These are phyloP conservation scores for Allantophomopsis cytisporea DNA, from an alignment of 2,329 filamentous ascomycete genomes.

Conservation along the genomic window DNA sequence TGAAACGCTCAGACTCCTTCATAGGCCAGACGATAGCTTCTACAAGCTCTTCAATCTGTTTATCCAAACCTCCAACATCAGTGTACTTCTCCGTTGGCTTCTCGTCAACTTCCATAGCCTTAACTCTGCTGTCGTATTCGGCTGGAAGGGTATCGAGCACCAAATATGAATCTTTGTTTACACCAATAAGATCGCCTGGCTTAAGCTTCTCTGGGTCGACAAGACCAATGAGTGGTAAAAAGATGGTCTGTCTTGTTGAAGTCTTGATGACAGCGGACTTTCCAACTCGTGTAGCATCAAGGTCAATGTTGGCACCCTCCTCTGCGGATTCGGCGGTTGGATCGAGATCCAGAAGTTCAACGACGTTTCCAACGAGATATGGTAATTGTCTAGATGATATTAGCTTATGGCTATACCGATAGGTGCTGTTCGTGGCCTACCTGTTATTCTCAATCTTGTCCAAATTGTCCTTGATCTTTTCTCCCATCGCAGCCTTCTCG, in stretches of 20 bases:
- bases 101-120: slow-evolving; percentile 99
- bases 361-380: slow-evolving; percentile 96
- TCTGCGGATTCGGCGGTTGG: slow-evolving; percentile 92
- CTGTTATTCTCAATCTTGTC: slow-evolving; percentile 99
- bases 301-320: slow-evolving; percentile 95
- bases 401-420: slow-evolving; percentile 1
- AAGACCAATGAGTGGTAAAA: slow-evolving; percentile 89
- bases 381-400: slow-evolving; percentile 65
- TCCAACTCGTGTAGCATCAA: slow-evolving; percentile 90
- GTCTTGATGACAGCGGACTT: slow-evolving; percentile 99
- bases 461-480: slow-evolving; percentile 98
- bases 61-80: slow-evolving; percentile 93
- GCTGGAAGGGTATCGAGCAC: slow-evolving; percentile 93
- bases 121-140: slow-evolving; percentile 96
- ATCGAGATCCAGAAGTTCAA: slow-evolving; percentile 92
- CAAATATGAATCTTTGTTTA: slow-evolving; percentile 98
- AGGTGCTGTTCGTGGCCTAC: slow-evolving; percentile 32
- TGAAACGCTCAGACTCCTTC: slow-evolving; percentile 98
- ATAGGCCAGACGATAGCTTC: slow-evolving; percentile 99
- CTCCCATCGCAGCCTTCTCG: slow-evolving; percentile 89
- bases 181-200: slow-evolving; percentile 90
- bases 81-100: slow-evolving; percentile 99
- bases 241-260: slow-evolving; percentile 95
- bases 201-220: slow-evolving; percentile 93
- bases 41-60: slow-evolving; percentile 97